Percentiles rank a stretch among this genome's conserved stretches.
phyloP scores from a whole-genome alignment of 495 filamentous ascomycete species.

The Bacidia rubella region DNA sequence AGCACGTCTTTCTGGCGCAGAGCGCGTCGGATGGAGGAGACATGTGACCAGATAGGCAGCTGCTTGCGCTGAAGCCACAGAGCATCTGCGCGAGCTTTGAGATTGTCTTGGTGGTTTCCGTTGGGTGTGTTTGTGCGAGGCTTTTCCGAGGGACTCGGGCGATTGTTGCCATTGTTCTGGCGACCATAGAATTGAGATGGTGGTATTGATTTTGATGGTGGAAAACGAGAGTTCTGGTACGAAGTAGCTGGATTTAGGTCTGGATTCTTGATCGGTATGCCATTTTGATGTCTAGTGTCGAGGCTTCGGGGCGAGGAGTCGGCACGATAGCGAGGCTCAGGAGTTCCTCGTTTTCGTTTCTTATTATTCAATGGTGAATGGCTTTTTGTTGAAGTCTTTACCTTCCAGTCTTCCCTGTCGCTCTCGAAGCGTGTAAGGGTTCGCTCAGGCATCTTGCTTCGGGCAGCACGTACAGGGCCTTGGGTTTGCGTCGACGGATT shows the following conservation, averaged over 20 bases:
- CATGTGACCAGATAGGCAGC: conserved; percentile 70
- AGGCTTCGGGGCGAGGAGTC: neutral
- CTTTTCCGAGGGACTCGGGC: neutral
- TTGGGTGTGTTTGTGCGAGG: neutral
- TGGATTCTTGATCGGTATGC: neutral
- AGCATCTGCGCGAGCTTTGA: conserved; percentile 33
- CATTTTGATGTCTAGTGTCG: neutral
- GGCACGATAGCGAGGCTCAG: neutral
- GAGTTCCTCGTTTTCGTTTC: conserved; percentile 32
- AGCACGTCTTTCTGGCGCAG: conserved; percentile 62
- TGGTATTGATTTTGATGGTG: neutral
- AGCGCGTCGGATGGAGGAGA: conserved; percentile 50
- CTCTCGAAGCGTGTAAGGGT: conserved; percentile 29
- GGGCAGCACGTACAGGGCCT: no score
- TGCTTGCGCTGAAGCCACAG: conserved; percentile 43
- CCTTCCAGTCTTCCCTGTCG: conserved; percentile 15
- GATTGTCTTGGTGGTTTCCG: conserved; percentile 2
- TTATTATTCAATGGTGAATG: conserved; percentile 14
- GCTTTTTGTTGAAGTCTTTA: neutral
- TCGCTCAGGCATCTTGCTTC: conserved; percentile 36
- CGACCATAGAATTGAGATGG: neutral
- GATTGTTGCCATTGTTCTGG: neutral
- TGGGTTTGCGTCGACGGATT: no score
- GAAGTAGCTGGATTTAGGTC: neutral
- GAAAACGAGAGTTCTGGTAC: no score